phyloP scores from a whole-genome alignment of 306 rosid genomes.

The Rosa rugosa region DNA sequence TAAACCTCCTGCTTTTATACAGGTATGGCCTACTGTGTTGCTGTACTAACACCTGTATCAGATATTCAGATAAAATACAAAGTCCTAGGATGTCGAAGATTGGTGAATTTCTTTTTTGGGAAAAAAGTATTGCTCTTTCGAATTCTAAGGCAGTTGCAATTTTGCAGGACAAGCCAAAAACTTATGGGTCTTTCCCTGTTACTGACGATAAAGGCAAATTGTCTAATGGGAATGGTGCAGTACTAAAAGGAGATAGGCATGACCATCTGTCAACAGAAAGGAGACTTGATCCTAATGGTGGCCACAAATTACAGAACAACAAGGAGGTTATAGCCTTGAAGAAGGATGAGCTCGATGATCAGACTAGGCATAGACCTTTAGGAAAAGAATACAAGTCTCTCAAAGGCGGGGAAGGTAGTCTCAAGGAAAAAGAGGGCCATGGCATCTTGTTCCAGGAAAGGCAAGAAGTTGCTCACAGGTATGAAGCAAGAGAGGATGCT shows the following conservation, averaged over 20 bases:
- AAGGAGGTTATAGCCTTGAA: conserved; percentile 42
- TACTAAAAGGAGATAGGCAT: conserved; percentile 44
- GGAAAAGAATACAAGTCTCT: conserved; percentile 42
- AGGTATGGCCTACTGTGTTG: conserved; percentile 45
- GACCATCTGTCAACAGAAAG: conserved; percentile 28
- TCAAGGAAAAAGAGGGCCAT: conserved; percentile 37
- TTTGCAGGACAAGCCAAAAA: conserved; percentile 61
- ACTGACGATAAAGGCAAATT: conserved; percentile 31
- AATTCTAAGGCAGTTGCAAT: conserved; percentile 19
- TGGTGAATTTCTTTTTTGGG: neutral
- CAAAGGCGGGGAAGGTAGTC: conserved; percentile 38
- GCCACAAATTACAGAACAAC: conserved; percentile 38
- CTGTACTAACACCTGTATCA: conserved; percentile 6
- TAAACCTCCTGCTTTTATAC: conserved; percentile 45
- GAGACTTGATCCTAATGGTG: conserved; percentile 28
- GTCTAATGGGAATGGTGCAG: conserved; percentile 35
- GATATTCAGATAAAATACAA: conserved; percentile 10
- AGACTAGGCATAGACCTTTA: conserved; percentile 39
- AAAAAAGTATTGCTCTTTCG: neutral
- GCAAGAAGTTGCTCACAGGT: conserved; percentile 42
- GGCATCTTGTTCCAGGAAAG: conserved; percentile 37
- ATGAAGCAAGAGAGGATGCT: conserved; percentile 44
- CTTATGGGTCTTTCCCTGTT: conserved; percentile 29
- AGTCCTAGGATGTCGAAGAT: conserved; percentile 3
- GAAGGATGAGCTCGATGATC: conserved; percentile 39